Base-by-base conservation (phyloP, 1,284 basidiomycete species). In the Cryptococcus depauperatus region DNA sequence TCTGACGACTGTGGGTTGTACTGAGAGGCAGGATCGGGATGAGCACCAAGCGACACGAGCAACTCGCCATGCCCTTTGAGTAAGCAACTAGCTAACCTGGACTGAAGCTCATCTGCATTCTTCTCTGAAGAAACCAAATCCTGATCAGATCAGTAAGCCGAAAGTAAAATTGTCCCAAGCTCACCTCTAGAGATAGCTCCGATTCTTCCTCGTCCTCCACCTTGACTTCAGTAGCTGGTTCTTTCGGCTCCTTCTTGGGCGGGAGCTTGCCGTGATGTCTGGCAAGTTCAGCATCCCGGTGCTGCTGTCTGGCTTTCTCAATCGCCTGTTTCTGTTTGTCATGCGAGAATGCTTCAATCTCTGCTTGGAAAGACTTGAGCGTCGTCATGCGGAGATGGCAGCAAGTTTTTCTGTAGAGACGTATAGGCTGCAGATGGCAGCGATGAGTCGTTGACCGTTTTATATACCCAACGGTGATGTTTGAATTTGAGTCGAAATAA, bases 361-460 rank as follows among this genome's bases (percentile, higher is more conserved):
- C 68, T 6, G 63, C 63, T 57, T 70, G 68, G 52, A 70, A 70
- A 14, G 68, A 68, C 44, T 64, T 60, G 13, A 70, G 50, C 4
- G 68, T 65, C 2, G 68, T 66, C 67, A 69, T 69, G n/a, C n/a
- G n/a, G n/a, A n/a, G n/a, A n/a, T n/a, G n/a, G n/a, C n/a, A n/a
- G n/a, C n/a, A n/a, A n/a, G n/a, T n/a, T n/a, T n/a, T n/a, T n/a
- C n/a, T n/a, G n/a, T n/a, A n/a, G n/a, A n/a, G n/a, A n/a, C n/a
- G n/a, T n/a, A n/a, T n/a, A n/a, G n/a, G n/a, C n/a, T n/a, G n/a
- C n/a, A n/a, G n/a, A n/a, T n/a, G n/a, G n/a, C n/a, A n/a, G n/a
- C n/a, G n/a, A n/a, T n/a, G n/a, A n/a, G n/a, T n/a, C n/a, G n/a
- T n/a, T n/a, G n/a, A n/a, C n/a, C n/a, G n/a, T n/a, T n/a, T n/a